phyloP scores from a whole-genome alignment of 192 early-diverging fungal genomes.

The Coemansia sp. region DNA sequence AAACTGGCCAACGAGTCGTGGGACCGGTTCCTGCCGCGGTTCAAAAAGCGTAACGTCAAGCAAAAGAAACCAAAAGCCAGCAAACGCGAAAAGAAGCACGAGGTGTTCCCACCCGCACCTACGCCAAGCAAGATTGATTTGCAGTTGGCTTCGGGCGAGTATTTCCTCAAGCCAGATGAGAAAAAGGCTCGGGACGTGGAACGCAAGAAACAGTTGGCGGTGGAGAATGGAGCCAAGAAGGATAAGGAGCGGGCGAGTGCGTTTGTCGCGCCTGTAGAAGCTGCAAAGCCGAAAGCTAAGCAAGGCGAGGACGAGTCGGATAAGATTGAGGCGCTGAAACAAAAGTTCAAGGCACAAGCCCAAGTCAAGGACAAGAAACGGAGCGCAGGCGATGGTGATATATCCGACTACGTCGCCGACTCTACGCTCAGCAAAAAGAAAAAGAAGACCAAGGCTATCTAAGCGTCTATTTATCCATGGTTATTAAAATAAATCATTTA shows the following conservation, averaged over 20 bases:
- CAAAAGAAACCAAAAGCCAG: conserved; percentile 62
- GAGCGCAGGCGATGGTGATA: conserved; percentile 5
- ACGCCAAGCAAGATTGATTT: conserved; percentile 85
- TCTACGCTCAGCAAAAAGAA: conserved; percentile 16
- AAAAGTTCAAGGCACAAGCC: conserved; percentile 48
- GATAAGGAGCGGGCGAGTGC: conserved; percentile 73
- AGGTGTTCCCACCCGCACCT: conserved; percentile 89
- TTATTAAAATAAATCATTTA: not conserved
- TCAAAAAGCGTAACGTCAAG: conserved; percentile 86
- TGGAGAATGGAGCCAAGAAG: conserved; percentile 66
- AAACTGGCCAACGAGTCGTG: conserved; percentile 91
- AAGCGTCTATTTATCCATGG: not conserved
- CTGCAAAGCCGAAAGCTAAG: conserved; percentile 3
- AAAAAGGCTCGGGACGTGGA: conserved; percentile 65
- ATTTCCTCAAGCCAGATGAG: conserved; percentile 81
- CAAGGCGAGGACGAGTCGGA: conserved; percentile 19
- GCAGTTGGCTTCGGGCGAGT: conserved; percentile 94
- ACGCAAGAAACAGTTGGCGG: conserved; percentile 63
- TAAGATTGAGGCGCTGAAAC: conserved; percentile 46
- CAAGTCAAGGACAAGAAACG: conserved; percentile 21
- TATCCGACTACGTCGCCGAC: conserved; percentile 17
- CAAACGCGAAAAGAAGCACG: conserved; percentile 77
- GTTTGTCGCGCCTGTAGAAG: conserved; percentile 80
- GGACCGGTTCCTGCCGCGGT: conserved; percentile 96
- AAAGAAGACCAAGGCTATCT: not conserved